These are phyloP conservation scores for Alternaria novae-zelandiae DNA, from an alignment of 2,329 filamentous ascomycete genomes.

Conservation along the genomic window DNA sequence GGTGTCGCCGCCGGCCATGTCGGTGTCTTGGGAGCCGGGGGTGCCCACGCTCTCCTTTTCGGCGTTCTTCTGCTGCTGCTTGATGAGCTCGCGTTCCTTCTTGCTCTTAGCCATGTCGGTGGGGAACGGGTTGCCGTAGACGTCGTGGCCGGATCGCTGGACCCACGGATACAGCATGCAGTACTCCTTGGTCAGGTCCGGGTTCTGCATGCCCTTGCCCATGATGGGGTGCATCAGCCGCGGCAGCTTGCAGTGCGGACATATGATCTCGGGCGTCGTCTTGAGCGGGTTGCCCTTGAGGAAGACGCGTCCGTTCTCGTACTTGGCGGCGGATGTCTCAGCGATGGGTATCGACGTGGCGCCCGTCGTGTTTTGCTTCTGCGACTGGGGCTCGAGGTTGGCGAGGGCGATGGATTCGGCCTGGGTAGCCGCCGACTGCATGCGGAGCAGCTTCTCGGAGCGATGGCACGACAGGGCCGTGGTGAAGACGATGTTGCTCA, in stretches of 20 bases:
- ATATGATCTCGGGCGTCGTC: conserved; percentile 74
- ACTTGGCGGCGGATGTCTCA: conserved; percentile 71
- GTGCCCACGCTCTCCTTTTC: conserved; percentile 55
- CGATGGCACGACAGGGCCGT: conserved; percentile 76
- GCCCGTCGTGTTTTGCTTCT: conserved; percentile 48
- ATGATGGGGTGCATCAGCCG: conserved; percentile 75
- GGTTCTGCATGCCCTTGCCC: conserved; percentile 72
- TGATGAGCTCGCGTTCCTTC: conserved; percentile 70
- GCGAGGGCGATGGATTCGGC: conserved; percentile 49
- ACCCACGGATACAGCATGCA: conserved; percentile 82
- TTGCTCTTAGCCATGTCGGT: conserved; percentile 75
- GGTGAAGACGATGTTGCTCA: conserved; percentile 79
- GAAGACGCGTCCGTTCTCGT: conserved; percentile 71
- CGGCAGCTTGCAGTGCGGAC: conserved; percentile 76
- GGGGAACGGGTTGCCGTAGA: conserved; percentile 83
- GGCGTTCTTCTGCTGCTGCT: conserved; percentile 50
- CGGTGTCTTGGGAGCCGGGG: conserved; percentile 53
- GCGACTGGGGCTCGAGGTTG: conserved; percentile 43
- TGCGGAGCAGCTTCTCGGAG: conserved; percentile 77
- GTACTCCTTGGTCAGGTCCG: conserved; percentile 66
- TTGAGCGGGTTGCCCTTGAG: conserved; percentile 76
- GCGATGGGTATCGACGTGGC: conserved; percentile 56
- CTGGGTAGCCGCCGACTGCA: conserved; percentile 63
- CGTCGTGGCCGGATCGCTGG: conserved; percentile 76
- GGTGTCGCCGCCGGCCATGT: conserved; percentile 42